Evolutionary conservation across 805 yeast species (phyloP).

Genomic region (Clavispora asparagi): DNA sequence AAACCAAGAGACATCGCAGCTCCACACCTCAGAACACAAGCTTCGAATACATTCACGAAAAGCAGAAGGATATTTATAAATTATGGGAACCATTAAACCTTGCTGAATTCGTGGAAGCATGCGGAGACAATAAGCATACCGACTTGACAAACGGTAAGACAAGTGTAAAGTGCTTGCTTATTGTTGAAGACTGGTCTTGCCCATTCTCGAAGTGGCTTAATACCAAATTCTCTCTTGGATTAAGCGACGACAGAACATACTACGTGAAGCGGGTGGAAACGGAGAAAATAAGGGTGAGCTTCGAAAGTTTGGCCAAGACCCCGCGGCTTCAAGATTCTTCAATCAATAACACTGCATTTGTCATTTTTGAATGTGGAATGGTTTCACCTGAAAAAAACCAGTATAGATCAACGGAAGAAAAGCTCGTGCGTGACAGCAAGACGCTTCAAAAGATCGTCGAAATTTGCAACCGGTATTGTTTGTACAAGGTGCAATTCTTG

Average conservation of each 20-base stretch:
- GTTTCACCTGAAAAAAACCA: conserved; percentile 13
- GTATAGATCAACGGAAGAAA: conserved; percentile 19
- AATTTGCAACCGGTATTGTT: conserved; percentile 29
- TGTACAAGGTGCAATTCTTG: conserved; percentile 35
- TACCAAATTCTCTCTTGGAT: conserved; percentile 36
- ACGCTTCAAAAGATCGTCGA: conserved; percentile 31
- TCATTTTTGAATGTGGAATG: conserved; percentile 52
- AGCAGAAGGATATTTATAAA: conserved; percentile 31
- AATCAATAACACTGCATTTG: conserved; percentile 36
- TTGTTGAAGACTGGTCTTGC: conserved; percentile 45
- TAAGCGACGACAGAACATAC: conserved; percentile 21
- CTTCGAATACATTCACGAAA: conserved; percentile 12
- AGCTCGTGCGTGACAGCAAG: conserved; percentile 32
- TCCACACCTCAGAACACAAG: conserved; percentile 1
- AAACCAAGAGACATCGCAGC: conserved; percentile 9
- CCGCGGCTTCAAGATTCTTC: conserved; percentile 29
- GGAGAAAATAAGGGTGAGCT: conserved; percentile 23
- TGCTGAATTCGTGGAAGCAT: conserved; percentile 23
- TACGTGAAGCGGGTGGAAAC: conserved; percentile 23
- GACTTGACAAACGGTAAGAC: not conserved
- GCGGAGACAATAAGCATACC: conserved; percentile 15
- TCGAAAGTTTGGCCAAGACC: conserved; percentile 39
- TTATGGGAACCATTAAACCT: conserved; percentile 49
- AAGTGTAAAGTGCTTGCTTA: conserved; percentile 30
- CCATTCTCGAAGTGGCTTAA: conserved; percentile 47